These are phyloP conservation scores for Vigna reflexopilosa DNA, from an alignment of 306 rosid species.

Conservation along the genomic window DNA sequence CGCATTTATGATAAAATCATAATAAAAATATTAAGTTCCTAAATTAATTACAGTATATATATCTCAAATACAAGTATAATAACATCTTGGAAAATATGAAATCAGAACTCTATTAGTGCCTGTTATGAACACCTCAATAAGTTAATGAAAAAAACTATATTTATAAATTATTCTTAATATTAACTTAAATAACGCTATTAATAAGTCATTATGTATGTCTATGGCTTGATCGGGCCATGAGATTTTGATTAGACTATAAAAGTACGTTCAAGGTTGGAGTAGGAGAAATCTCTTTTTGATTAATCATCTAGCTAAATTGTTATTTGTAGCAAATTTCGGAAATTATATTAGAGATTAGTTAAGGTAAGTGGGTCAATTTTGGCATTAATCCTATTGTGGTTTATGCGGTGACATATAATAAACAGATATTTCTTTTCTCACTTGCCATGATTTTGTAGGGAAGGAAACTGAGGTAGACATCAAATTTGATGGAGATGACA, in stretches of 20 bases:
- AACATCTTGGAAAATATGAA: too few species aligned
- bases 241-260: background rate
- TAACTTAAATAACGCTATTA: too few species aligned
- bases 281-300: background rate
- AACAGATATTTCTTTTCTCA: slow-evolving; percentile 49
- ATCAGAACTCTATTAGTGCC: too few species aligned
- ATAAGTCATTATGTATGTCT: too few species aligned
- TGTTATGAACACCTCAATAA: too few species aligned
- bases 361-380: slow-evolving; percentile 46
- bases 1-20: too few species aligned
- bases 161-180: too few species aligned
- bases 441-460: slow-evolving; percentile 60
- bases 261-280: background rate
- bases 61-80: too few species aligned
- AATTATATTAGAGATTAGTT: slow-evolving; percentile 35
- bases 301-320: background rate
- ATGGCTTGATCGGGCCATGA: too few species aligned
- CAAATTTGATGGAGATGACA: slow-evolving; percentile 62
- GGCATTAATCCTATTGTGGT: slow-evolving; percentile 49
- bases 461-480: slow-evolving; percentile 54
- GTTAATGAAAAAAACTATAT: too few species aligned
- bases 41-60: too few species aligned
- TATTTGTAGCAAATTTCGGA: background rate
- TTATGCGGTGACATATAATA: slow-evolving; percentile 27
- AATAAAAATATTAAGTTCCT: too few species aligned